These are phyloP conservation scores for Tuber magnatum DNA, from an alignment of 495 filamentous ascomycete genomes.

Conservation along the genomic window DNA sequence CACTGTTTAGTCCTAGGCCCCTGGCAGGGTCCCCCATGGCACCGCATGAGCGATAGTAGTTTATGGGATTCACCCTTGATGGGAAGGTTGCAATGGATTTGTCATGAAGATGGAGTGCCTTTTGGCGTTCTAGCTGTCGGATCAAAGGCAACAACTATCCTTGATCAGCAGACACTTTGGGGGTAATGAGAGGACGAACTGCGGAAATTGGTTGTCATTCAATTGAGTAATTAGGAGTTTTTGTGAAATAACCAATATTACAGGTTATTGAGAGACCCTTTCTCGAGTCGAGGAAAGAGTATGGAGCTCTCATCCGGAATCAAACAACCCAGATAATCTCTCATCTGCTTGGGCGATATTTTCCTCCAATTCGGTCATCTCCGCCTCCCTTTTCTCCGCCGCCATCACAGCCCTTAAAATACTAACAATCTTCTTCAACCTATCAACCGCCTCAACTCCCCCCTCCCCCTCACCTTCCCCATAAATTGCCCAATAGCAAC, in stretches of 20 bases:
- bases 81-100: background rate
- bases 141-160: background rate
- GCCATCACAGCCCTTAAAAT: slow-evolving; percentile 19
- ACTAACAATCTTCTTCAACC: slow-evolving; percentile 13
- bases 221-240: background rate
- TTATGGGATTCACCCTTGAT: background rate
- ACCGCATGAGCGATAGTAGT: background rate
- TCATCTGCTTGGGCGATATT: slow-evolving; percentile 10
- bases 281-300: background rate
- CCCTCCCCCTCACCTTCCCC: slow-evolving; percentile 44
- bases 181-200: background rate
- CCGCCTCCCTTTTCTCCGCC: slow-evolving; percentile 6
- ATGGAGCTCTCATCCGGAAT: background rate
- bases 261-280: background rate
- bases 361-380: slow-evolving; percentile 13
- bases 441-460: slow-evolving; percentile 3
- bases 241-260: background rate
- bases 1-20: background rate
- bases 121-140: background rate
- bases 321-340: slow-evolving; percentile 21
- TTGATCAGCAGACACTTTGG: background rate
- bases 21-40: background rate
- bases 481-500: slow-evolving; percentile 60
- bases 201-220: background rate
- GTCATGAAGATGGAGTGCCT: background rate